phyloP scores from a whole-genome alignment of 1,139 yeast genomes.

The Pichia cactophila region DNA sequence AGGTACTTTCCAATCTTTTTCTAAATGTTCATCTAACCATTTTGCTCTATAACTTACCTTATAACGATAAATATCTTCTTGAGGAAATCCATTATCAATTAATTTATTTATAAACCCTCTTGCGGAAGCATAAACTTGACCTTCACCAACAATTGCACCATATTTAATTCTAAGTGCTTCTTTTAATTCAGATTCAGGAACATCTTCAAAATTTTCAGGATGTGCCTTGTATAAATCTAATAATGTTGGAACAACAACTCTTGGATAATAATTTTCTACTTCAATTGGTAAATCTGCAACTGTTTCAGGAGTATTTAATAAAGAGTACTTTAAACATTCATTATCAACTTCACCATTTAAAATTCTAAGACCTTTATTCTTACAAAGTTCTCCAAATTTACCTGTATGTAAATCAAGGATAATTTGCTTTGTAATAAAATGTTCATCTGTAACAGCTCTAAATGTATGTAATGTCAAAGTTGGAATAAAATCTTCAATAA shows the following conservation, averaged over 20 bases:
- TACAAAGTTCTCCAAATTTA: constrained; percentile 26
- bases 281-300: constrained; percentile 25
- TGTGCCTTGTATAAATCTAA: constrained; percentile 26
- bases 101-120: constrained; percentile 30
- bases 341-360: constrained; percentile 35
- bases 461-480: constrained; percentile 31
- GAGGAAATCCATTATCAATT: constrained; percentile 25
- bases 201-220: constrained; percentile 14
- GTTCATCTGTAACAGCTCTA: constrained; percentile 34
- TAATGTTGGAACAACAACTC: constrained; percentile 25
- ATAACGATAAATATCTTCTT: constrained; percentile 27
- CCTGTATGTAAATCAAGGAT: constrained; percentile 31
- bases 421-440: constrained; percentile 28
- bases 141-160: constrained; percentile 33
- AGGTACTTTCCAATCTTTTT: constrained; percentile 27
- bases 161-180: constrained; percentile 23
- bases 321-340: constrained; percentile 30
- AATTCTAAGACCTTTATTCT: constrained; percentile 23
- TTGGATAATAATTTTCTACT: constrained; percentile 33
- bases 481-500: constrained; percentile 27
- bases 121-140: constrained; percentile 34
- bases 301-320: constrained; percentile 29
- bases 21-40: constrained; percentile 25
- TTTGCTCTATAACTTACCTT: constrained; percentile 29
- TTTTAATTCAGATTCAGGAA: constrained; percentile 14